Conservation (phyloP, 148 eudicot genomes). For the Rhododendron molle region DNA sequence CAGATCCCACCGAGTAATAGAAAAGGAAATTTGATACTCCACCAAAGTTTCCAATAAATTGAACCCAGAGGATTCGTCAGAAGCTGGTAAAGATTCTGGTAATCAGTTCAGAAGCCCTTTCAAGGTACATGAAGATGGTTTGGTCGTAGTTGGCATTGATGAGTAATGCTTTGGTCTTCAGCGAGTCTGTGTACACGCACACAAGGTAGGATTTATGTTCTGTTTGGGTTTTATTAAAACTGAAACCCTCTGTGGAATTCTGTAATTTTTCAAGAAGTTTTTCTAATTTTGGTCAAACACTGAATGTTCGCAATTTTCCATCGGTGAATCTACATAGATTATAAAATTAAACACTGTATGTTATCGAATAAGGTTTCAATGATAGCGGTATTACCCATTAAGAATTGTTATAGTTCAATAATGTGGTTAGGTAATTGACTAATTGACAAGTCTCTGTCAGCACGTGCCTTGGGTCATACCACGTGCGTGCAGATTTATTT, state of each 20-base stretch:
- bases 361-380: no score
- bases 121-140: background rate
- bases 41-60: background rate
- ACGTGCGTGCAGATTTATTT: no score
- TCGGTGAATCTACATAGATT: no score
- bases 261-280: no score
- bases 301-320: no score
- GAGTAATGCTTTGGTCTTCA: background rate
- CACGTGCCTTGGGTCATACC: no score
- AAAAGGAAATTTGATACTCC: background rate
- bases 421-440: no score
- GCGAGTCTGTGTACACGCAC: no score
- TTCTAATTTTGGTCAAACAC: background rate
- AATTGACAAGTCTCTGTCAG: no score
- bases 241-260: background rate
- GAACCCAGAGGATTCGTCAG: background rate
- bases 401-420: no score
- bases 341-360: no score
- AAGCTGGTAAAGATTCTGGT: background rate
- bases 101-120: background rate
- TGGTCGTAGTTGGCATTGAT: background rate
- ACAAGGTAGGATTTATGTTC: background rate
- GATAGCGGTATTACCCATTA: no score
- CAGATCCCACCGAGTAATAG: background rate
- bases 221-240: background rate